phyloP scores from a whole-genome alignment of 192 early-diverging fungal species.

The Rhizoclosmatium sp. region DNA sequence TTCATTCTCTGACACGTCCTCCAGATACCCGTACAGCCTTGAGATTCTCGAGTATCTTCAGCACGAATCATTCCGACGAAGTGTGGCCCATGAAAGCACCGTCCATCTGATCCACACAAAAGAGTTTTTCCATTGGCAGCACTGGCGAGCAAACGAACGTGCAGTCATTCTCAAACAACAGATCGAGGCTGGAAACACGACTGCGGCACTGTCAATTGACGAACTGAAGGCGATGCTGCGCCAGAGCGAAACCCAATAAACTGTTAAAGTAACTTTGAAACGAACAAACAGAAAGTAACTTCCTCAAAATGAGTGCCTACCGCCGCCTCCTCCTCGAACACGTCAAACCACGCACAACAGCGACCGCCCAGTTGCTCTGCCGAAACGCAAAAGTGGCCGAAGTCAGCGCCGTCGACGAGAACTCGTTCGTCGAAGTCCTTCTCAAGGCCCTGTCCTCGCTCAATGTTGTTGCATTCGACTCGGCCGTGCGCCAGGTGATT shows the following conservation, averaged over 20 bases:
- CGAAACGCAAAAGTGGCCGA: not conserved
- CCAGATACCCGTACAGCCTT: constrained; percentile 86
- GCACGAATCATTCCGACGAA: constrained; percentile 79
- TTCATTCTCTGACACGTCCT: not conserved
- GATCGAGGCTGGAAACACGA: no score
- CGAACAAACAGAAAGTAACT: not conserved
- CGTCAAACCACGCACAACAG: not conserved
- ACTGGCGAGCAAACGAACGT: constrained; percentile 53
- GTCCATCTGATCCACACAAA: constrained; percentile 77
- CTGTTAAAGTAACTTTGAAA: no score
- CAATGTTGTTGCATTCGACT: not conserved
- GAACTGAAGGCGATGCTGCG: no score
- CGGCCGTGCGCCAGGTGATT: not conserved
- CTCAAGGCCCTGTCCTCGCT: not conserved
- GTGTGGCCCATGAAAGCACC: constrained; percentile 74
- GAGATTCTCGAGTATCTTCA: constrained; percentile 88
- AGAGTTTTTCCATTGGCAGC: constrained; percentile 83
- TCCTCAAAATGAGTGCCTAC: constrained; percentile 8
- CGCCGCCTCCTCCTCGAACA: not conserved
- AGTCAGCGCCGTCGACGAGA: not conserved
- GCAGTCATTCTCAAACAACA: constrained; percentile 5
- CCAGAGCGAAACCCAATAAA: no score
- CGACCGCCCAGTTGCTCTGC: not conserved
- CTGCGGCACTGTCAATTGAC: no score
- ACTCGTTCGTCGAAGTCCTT: not conserved